These are phyloP conservation scores for Atkinsonella hypoxylon DNA, from an alignment of 2,329 filamentous ascomycete genomes.

Conservation along the genomic window DNA sequence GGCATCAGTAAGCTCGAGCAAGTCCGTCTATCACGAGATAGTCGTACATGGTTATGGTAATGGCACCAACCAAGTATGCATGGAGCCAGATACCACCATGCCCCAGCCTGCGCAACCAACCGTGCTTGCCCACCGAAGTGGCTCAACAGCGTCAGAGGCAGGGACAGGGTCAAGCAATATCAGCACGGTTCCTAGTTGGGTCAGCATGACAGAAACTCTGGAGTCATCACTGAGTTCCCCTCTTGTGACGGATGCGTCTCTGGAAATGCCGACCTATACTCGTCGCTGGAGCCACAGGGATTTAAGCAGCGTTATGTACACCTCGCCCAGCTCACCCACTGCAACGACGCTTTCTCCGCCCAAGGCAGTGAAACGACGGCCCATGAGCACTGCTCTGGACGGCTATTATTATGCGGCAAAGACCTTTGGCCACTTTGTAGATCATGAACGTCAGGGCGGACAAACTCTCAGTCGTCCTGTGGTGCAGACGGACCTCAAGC, in stretches of 20 bases:
- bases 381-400: slow-evolving; percentile 18
- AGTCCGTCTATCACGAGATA: slow-evolving; percentile 34
- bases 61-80: slow-evolving; percentile 30
- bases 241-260: slow-evolving; percentile 10
- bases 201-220: slow-evolving; percentile 14
- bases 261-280: slow-evolving; percentile 12
- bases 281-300: slow-evolving; percentile 19
- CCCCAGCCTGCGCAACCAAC: slow-evolving; percentile 4
- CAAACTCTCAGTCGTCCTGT: slow-evolving; percentile 13
- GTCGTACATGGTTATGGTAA: slow-evolving; percentile 43
- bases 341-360: slow-evolving; percentile 1
- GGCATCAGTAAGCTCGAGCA: slow-evolving; percentile 8
- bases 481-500: slow-evolving; percentile 12
- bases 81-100: slow-evolving; percentile 9
- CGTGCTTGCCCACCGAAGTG: slow-evolving; percentile 12
- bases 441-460: slow-evolving; percentile 12
- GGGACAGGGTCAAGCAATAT: slow-evolving; percentile 13
- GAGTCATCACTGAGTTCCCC: slow-evolving; percentile 16
- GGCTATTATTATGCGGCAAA: slow-evolving; percentile 14
- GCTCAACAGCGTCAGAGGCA: slow-evolving; percentile 17
- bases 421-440: slow-evolving; percentile 14
- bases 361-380: slow-evolving; percentile 13
- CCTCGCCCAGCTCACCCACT: slow-evolving; percentile 7
- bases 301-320: slow-evolving; percentile 9
- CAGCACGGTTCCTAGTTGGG: slow-evolving; percentile 16